These are phyloP conservation scores for Trapa bicornis DNA, from an alignment of 345 rosid genomes.

Conservation along the genomic window DNA sequence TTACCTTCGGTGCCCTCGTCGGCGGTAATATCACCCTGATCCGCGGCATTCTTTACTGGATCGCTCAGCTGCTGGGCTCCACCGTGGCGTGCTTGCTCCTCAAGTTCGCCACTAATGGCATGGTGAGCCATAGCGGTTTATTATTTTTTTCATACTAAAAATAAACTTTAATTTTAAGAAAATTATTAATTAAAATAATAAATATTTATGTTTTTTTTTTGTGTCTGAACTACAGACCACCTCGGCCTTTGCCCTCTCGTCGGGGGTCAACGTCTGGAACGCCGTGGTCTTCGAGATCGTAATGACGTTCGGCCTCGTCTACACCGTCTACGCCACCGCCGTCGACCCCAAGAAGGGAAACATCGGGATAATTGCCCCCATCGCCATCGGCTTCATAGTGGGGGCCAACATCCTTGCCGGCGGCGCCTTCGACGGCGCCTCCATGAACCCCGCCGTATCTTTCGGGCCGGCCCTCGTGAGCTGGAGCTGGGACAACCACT, in stretches of 20 bases:
- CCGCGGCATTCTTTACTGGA: constrained; percentile 81
- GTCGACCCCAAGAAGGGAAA: constrained; percentile 73
- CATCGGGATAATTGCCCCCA: constrained; percentile 59
- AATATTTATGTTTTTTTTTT: neutral
- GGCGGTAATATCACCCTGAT: constrained; percentile 84
- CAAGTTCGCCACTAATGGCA: constrained; percentile 55
- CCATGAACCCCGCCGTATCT: constrained; percentile 94
- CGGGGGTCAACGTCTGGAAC: constrained; percentile 64
- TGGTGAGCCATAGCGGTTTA: constrained; percentile 25
- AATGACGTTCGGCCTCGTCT: constrained; percentile 86
- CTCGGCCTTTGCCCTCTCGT: constrained; percentile 54
- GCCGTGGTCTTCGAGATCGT: constrained; percentile 83
- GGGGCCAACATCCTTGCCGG: constrained; percentile 89
- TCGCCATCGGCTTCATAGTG: constrained; percentile 83
- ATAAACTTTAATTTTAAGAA: no score
- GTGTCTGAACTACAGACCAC: constrained; percentile 25
- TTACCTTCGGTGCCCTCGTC: constrained; percentile 74
- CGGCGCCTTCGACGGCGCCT: constrained; percentile 85
- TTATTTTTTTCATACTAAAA: no score
- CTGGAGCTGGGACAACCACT: constrained; percentile 84
- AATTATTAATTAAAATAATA: no score
- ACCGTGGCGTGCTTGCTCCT: constrained; percentile 71
- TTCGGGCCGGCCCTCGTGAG: constrained; percentile 89
- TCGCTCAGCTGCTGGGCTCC: constrained; percentile 85
- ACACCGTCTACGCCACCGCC: constrained; percentile 90